phyloP scores from a whole-genome alignment of 129 eudicot species.

The Calendula officinalis region DNA sequence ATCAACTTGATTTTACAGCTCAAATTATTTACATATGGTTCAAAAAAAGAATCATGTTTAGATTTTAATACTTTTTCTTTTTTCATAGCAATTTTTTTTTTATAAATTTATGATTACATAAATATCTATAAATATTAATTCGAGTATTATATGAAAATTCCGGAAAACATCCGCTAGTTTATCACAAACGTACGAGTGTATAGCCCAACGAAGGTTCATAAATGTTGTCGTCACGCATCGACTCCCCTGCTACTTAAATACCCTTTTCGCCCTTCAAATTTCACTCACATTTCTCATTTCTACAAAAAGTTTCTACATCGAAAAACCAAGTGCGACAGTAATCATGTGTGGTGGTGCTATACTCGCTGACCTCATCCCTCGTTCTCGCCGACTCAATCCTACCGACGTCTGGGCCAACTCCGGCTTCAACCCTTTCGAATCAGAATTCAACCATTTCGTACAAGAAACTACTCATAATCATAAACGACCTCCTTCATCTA shows the following conservation, averaged over 20 bases:
- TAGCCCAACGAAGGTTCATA: constrained; percentile 5
- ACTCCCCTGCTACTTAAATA: constrained; percentile 17
- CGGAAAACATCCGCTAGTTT: too few relatives aligned
- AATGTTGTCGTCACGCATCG: background rate
- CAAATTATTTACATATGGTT: too few relatives aligned
- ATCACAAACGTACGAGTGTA: too few relatives aligned
- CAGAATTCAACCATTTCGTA: constrained; percentile 24
- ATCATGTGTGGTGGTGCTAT: constrained; percentile 92
- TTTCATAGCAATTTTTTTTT: too few relatives aligned
- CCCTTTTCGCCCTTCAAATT: background rate
- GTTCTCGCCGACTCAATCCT: constrained; percentile 39
- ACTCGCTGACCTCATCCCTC: constrained; percentile 55
- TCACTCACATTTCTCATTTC: constrained; percentile 12
- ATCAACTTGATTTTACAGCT: too few relatives aligned
- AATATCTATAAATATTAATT: too few relatives aligned
- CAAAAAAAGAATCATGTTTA: too few relatives aligned
- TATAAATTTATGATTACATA: too few relatives aligned
- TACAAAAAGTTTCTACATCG: background rate
- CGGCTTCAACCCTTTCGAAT: constrained; percentile 24
- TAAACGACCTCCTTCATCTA: constrained; percentile 37
- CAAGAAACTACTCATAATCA: constrained; percentile 10
- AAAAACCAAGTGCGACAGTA: background rate
- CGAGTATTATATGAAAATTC: background rate
- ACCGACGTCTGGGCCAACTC: constrained; percentile 55
- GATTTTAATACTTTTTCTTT: too few relatives aligned